Evolutionary conservation across 1,139 yeast species (phyloP).

Genomic region (Debaryomyces sp.): DNA sequence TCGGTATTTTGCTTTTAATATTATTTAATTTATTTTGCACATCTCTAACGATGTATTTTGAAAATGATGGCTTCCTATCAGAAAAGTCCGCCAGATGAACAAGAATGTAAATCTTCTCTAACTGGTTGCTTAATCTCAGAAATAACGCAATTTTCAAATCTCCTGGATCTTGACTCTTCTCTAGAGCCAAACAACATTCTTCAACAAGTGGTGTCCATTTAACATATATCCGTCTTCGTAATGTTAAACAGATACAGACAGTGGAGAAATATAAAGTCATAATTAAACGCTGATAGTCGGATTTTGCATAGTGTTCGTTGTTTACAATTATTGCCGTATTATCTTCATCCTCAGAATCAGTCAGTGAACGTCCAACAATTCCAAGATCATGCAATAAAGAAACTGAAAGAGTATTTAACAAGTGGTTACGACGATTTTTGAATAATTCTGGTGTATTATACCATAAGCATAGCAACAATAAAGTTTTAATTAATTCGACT

Average conservation of each 20-base stretch:
- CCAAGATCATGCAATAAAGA: conserved; percentile 78
- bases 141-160: conserved; percentile 54
- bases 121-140: conserved; percentile 58
- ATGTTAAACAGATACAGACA: conserved; percentile 55
- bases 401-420: conserved; percentile 67
- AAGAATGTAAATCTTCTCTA: conserved; percentile 65
- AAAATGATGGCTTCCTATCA: conserved; percentile 25
- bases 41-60: conserved; percentile 39
- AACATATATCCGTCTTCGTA: conserved; percentile 54
- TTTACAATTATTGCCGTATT: conserved; percentile 29
- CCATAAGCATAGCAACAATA: conserved; percentile 70
- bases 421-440: conserved; percentile 75
- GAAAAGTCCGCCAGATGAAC: conserved; percentile 43
- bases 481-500: conserved; percentile 64
- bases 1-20: conserved; percentile 38
- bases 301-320: conserved; percentile 17
- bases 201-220: conserved; percentile 66
- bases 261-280: conserved; percentile 52
- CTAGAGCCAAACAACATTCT: conserved; percentile 57
- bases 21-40: conserved; percentile 44
- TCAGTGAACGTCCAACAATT: conserved; percentile 51
- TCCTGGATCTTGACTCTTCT: conserved; percentile 31
- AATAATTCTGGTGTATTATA: conserved; percentile 83
- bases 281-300: conserved; percentile 47
- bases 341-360: conserved; percentile 29